Evolutionary conservation across 345 rosid genomes (phyloP).

Genomic region (Eucalyptus globulus): DNA sequence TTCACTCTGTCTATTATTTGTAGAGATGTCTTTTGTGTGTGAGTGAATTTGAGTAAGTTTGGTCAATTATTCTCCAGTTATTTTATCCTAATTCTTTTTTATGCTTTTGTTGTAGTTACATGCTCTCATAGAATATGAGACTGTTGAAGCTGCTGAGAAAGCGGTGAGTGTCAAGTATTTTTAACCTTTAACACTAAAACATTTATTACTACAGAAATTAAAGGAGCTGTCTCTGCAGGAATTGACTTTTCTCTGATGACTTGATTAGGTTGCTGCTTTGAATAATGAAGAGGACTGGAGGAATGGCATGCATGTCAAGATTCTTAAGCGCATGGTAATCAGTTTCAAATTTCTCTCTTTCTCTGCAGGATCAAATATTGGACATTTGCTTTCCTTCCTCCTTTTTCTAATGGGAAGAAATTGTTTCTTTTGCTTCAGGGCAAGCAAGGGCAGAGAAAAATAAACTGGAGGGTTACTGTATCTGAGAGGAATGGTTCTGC

Average conservation of each 20-base stretch:
- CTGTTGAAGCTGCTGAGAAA: constrained; percentile 79
- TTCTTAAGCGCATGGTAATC: constrained; percentile 54
- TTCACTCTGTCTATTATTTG: not conserved
- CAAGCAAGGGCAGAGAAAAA: constrained; percentile 50
- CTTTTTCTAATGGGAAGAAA: not conserved
- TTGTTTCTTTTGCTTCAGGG: constrained; percentile 17
- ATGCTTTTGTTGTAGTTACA: constrained; percentile 39
- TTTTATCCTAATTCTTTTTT: not conserved
- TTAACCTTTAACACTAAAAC: not conserved
- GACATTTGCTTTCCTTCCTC: not conserved
- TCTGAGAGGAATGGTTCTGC: constrained; percentile 31
- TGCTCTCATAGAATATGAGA: constrained; percentile 80
- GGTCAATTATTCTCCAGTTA: not conserved
- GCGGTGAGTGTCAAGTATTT: constrained; percentile 47
- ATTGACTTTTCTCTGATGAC: not conserved
- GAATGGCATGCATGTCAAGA: constrained; percentile 84
- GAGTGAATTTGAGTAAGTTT: not conserved
- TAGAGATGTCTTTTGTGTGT: not conserved
- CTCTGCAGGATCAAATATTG: not conserved
- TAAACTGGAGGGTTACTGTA: constrained; percentile 45
- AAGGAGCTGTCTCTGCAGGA: not conserved
- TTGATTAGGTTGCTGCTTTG: constrained; percentile 60
- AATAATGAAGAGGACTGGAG: constrained; percentile 88
- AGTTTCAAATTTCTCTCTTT: not conserved
- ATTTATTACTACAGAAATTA: not conserved